Base-by-base conservation (phyloP, 2,329 filamentous ascomycete species). In the Clonostachys rosea region DNA sequence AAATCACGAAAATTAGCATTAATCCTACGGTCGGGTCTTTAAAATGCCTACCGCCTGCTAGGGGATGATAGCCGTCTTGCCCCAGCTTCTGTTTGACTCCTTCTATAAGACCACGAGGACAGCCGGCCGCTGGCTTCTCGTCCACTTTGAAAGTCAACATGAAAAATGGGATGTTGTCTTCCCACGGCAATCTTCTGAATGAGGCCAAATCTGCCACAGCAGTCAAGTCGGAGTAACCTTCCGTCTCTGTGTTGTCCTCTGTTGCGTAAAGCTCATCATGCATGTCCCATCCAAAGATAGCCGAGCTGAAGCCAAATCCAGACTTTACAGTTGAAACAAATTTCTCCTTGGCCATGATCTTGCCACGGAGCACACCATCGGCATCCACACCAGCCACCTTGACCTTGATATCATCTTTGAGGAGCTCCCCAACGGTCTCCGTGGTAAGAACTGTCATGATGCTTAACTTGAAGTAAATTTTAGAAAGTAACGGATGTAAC, bases 211-310 rank as follows among this genome's bases (percentile, higher is more conserved):
- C 88, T 3, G 87, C 81, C 33, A 87, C 71, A 10, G 88, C 88
- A 46, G 90, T 75, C 41, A 92, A 68, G 62, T 92, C 88, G 53
- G 80, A 77, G 63, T 91, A 91, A 43, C 87, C 88, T 59, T 90
- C 91, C 57, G 87, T 81, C 55, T 84, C 84, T 67, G 90, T 90
- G 63, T 85, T 89, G 59, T 91, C 74, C 63, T 91, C 87, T 54
- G 78, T 78, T 63, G 85, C 86, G 65, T 91, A 92, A 34, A 86
- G 88, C 65, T 81, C 75, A 58, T 94, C 88, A 60, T 92, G 88
- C 86, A 91, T 91, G 60, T 92, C 88, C 88, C 88, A 92, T 58
- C 88, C 87, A 60, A 91, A 92, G 55, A 91, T 79, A 48, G 91
- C 87, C 13, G 85, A 89, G 70, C 88, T 91, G 72, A 92, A 91